These are phyloP conservation scores for Phytopythium helicoides DNA, from an alignment of 352 stramenopile genomes.

Conservation along the genomic window DNA sequence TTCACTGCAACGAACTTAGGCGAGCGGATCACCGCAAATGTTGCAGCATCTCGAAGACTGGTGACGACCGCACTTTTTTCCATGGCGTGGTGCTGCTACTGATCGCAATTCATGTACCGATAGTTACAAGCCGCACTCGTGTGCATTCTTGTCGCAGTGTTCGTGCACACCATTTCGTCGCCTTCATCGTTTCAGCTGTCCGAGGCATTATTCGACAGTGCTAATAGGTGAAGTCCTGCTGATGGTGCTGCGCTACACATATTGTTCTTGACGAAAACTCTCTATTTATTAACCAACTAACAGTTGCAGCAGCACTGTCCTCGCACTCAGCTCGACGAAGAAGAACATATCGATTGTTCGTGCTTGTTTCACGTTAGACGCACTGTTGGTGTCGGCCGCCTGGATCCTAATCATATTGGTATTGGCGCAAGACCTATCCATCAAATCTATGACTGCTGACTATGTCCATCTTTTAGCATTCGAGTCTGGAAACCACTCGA, in stretches of 20 bases:
- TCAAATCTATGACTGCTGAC: no score
- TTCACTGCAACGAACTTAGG: no score
- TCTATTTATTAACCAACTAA: constrained; percentile 1
- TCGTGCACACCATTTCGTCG: constrained; percentile 39
- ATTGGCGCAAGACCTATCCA: not conserved
- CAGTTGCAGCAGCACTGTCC: constrained; percentile 21
- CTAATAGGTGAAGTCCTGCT: constrained; percentile 28
- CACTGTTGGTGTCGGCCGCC: constrained; percentile 35
- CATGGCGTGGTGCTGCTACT: not conserved
- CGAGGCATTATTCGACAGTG: constrained; percentile 28
- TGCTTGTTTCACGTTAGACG: constrained; percentile 33
- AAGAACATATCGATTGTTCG: constrained; percentile 22
- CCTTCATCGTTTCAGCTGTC: constrained; percentile 42
- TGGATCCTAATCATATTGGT: constrained; percentile 63
- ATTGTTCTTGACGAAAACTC: not conserved
- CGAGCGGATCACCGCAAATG: no score
- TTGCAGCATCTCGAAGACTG: constrained; percentile 17
- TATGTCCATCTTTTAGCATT: not conserved
- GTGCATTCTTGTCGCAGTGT: constrained; percentile 24
- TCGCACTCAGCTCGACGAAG: constrained; percentile 12
- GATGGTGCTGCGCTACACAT: not conserved
- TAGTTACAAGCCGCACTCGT: constrained; percentile 32
- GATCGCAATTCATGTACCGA: not conserved
- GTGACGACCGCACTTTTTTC: constrained; percentile 1
- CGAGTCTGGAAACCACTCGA: not conserved